Percentiles rank a stretch among this genome's conserved stretches.
Evolutionary conservation across 441 rosid species (phyloP).

Genomic region (Geranium incanum): DNA sequence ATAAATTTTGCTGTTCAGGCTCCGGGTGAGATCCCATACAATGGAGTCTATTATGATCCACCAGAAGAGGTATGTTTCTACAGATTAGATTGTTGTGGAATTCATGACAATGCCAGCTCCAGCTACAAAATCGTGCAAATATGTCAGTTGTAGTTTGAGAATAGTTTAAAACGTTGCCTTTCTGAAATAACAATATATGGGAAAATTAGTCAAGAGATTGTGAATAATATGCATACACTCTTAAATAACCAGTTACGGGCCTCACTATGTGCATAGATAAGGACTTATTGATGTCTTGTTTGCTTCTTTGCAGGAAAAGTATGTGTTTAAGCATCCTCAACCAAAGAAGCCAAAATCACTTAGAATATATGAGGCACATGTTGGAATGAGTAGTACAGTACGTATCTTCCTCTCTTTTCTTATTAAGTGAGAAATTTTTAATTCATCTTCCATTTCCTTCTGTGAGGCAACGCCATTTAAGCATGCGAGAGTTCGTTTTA

Average conservation of each 20-base stretch:
- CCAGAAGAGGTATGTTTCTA: constrained; percentile 60
- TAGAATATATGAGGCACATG: constrained; percentile 91
- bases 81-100: constrained; percentile 7
- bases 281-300: constrained; percentile 14
- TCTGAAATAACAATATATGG: background rate
- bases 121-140: background rate
- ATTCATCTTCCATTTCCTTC: constrained; percentile 2
- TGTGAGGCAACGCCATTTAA: background rate
- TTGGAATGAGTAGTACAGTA: constrained; percentile 98
- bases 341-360: constrained; percentile 84
- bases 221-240: background rate
- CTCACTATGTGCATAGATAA: background rate
- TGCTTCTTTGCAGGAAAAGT: constrained; percentile 56
- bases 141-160: constrained; percentile 1
- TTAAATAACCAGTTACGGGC: background rate
- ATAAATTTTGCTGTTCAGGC: constrained; percentile 89
- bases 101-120: constrained; percentile 3
- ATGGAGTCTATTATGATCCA: constrained; percentile 94
- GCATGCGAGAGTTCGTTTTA: background rate
- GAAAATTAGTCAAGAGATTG: background rate
- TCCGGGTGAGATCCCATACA: constrained; percentile 88
- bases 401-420: constrained; percentile 24
- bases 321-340: constrained; percentile 71
- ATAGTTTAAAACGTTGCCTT: background rate
- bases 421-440: constrained; percentile 13